These are phyloP conservation scores for Calocybe indica DNA, from an alignment of 768 basidiomycete genomes.

Conservation along the genomic window DNA sequence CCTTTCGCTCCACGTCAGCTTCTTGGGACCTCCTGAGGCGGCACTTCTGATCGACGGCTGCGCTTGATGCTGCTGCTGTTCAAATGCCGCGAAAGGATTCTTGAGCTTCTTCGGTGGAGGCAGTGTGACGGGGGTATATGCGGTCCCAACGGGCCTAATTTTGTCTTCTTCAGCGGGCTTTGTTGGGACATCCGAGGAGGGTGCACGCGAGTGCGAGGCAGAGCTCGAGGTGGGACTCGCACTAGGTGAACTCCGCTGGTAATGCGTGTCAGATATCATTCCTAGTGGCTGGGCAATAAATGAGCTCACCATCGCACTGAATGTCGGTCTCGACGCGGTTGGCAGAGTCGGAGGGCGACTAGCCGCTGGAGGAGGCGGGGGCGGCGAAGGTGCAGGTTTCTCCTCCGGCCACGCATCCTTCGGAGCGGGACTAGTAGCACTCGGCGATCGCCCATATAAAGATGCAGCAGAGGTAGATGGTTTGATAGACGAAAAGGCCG, in stretches of 20 bases:
- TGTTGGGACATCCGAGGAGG: constrained; percentile 44
- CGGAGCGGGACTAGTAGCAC: constrained; percentile 31
- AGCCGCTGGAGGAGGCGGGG: constrained; percentile 38
- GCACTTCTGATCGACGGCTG: constrained; percentile 15
- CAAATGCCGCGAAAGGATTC: constrained; percentile 71
- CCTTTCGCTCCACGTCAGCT: constrained; percentile 90
- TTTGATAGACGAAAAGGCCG: constrained; percentile 38
- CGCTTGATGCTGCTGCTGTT: constrained; percentile 38
- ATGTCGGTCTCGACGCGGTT: constrained; percentile 33
- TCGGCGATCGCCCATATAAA: constrained; percentile 33
- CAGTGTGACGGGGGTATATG: constrained; percentile 84
- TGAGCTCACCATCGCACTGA: constrained; percentile 25
- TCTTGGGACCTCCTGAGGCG: constrained; percentile 47
- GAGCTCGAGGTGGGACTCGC: constrained; percentile 10
- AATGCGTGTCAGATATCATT: constrained; percentile 5
- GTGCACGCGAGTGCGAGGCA: constrained; percentile 24
- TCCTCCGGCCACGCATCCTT: constrained; percentile 60
- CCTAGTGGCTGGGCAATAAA: background rate
- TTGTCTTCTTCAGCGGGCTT: constrained; percentile 78
- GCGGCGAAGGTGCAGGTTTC: constrained; percentile 28
- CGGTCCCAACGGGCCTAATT: constrained; percentile 81
- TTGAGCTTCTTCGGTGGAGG: constrained; percentile 81
- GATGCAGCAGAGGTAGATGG: constrained; percentile 35
- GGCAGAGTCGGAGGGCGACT: constrained; percentile 44
- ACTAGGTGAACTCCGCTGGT: constrained; percentile 4